A percentile compares a stretch with the other conserved stretches of the same genome.
These are phyloP conservation scores for Diacronema lutheri DNA, from an alignment of 78 protist species.

Conservation along the genomic window DNA sequence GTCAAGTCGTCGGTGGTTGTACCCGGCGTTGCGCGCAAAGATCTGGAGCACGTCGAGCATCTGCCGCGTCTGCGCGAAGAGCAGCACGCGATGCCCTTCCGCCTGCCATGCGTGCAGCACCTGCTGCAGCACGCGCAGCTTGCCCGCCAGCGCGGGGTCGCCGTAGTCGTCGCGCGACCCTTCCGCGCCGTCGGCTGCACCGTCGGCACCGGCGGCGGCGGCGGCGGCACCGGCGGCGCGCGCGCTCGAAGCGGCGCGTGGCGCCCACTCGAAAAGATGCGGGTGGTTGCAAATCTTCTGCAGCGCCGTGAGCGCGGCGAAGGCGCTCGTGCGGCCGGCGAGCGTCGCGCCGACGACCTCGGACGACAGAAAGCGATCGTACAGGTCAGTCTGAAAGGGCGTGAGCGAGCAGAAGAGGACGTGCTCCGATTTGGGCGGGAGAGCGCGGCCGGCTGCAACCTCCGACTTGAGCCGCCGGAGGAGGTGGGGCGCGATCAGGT, in stretches of 20 bases:
- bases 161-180: conserved; percentile 40
- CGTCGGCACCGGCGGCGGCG: no score
- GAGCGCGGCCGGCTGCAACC: neutral
- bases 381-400: conserved; percentile 67
- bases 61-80: conserved; percentile 91
- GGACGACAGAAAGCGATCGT: conserved; percentile 61
- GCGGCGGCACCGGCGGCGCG: no score
- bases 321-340: neutral
- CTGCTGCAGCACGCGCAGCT: conserved; percentile 17
- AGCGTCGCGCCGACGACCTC: neutral
- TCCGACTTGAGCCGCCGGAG: conserved; percentile 81
- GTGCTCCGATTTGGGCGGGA: conserved; percentile 30
- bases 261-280: conserved; percentile 41
- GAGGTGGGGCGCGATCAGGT: conserved; percentile 84
- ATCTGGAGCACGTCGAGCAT: conserved; percentile 89
- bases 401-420: conserved; percentile 91
- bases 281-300: conserved; percentile 97
- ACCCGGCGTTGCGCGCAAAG: neutral
- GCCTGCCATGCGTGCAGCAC: conserved; percentile 80
- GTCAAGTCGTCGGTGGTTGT: conserved; percentile 79
- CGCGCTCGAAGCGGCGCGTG: neutral
- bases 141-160: neutral
- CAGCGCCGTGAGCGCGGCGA: conserved; percentile 60
- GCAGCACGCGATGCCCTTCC: conserved; percentile 70
- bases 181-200: neutral